Evolutionary conservation across 2,329 filamentous ascomycete species (phyloP).

Genomic region (Colletotrichum simmondsii): DNA sequence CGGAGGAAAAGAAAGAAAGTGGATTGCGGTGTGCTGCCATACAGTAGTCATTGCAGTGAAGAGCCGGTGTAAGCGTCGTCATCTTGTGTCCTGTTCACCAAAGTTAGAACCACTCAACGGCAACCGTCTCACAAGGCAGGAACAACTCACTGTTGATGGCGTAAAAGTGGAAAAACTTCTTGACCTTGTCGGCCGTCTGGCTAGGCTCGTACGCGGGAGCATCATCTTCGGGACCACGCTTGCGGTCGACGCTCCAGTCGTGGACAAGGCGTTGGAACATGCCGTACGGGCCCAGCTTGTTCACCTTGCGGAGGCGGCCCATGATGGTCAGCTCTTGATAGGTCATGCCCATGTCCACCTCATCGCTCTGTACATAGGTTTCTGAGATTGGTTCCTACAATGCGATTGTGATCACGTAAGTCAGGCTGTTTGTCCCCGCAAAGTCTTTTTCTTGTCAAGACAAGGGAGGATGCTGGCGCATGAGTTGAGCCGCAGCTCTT

Average conservation of each 20-base stretch:
- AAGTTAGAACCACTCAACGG: neutral
- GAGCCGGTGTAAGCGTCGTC: conserved; percentile 33
- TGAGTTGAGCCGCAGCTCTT: neutral
- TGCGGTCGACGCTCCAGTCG: conserved; percentile 52
- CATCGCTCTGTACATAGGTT: conserved; percentile 63
- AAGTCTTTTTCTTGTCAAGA: too few relatives aligned
- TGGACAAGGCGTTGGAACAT: conserved; percentile 59
- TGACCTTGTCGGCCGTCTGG: conserved; percentile 53
- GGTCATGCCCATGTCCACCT: conserved; percentile 64
- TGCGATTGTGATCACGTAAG: neutral
- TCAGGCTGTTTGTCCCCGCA: neutral
- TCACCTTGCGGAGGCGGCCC: conserved; percentile 53
- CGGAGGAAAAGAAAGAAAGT: neutral
- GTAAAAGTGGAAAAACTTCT: conserved; percentile 64
- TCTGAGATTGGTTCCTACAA: conserved; percentile 69
- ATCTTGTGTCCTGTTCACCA: conserved; percentile 31
- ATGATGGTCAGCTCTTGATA: conserved; percentile 56
- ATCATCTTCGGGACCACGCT: conserved; percentile 40
- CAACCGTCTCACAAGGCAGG: neutral
- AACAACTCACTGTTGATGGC: conserved; percentile 59
- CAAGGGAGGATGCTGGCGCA: neutral
- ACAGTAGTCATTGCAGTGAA: conserved; percentile 36
- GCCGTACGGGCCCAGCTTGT: conserved; percentile 59
- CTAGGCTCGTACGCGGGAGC: conserved; percentile 46
- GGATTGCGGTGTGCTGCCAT: neutral